Percentiles rank a stretch among this genome's conserved stretches.
phyloP scores from a whole-genome alignment of 1,139 yeast genomes.

The Ogataea hybrid region DNA sequence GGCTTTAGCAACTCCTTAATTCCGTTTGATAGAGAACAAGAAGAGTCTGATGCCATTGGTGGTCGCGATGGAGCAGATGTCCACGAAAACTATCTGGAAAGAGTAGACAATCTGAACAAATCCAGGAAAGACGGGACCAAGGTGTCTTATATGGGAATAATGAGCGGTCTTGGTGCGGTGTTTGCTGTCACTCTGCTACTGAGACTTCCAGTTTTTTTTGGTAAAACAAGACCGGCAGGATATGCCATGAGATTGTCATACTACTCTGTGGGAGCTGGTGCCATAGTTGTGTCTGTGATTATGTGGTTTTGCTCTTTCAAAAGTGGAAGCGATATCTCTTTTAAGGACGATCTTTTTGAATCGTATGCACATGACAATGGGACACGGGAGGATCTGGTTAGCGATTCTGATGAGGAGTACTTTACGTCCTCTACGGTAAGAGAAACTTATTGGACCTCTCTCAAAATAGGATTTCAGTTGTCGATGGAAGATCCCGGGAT shows the following conservation, averaged over 20 bases:
- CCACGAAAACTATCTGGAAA: constrained; percentile 9
- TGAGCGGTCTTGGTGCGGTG: constrained; percentile 69
- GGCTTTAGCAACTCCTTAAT: no score
- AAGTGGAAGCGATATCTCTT: constrained; percentile 26
- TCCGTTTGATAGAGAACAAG: no score
- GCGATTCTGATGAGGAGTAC: neutral
- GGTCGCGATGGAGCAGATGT: constrained; percentile 7
- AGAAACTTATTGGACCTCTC: constrained; percentile 37
- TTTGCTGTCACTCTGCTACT: constrained; percentile 51
- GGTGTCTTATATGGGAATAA: constrained; percentile 60
- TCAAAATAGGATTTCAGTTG: constrained; percentile 41
- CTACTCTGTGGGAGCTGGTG: constrained; percentile 43
- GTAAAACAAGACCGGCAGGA: constrained; percentile 35
- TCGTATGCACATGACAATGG: neutral
- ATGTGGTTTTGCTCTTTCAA: constrained; percentile 50
- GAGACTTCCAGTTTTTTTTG: constrained; percentile 46
- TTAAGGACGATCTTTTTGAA: constrained; percentile 26
- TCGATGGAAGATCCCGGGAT: constrained; percentile 36
- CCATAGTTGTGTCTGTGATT: constrained; percentile 39
- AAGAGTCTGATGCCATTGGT: no score
- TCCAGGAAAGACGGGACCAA: constrained; percentile 47
- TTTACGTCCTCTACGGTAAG: constrained; percentile 13
- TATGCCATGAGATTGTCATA: constrained; percentile 49
- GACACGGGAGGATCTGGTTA: constrained; percentile 6
- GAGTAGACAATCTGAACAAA: constrained; percentile 21